These are phyloP conservation scores for Eucalyptus rudis DNA, from an alignment of 345 rosid species.

Conservation along the genomic window DNA sequence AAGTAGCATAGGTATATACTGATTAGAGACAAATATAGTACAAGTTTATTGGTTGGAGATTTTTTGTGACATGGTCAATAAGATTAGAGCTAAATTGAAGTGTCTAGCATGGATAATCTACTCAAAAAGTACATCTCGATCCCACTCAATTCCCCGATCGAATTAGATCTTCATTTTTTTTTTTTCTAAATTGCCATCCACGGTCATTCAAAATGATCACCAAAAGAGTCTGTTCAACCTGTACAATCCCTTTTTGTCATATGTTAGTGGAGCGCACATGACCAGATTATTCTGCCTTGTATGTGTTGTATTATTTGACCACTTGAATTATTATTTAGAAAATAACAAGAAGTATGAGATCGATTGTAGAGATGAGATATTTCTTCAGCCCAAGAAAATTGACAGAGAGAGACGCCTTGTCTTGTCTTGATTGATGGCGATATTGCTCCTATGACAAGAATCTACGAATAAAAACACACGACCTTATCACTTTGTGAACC, in stretches of 20 bases:
- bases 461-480: background rate
- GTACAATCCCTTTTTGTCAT: background rate
- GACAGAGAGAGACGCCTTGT: background rate
- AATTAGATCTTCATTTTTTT: background rate
- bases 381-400: background rate
- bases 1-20: too few species aligned
- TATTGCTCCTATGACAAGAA: background rate
- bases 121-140: background rate
- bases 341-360: background rate
- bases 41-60: too few species aligned
- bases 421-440: background rate
- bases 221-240: too few species aligned
- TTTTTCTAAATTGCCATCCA: background rate
- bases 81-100: too few species aligned
- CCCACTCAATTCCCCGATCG: background rate
- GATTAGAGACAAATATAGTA: too few species aligned
- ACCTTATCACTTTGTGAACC: background rate
- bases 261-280: background rate
- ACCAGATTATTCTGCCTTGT: background rate
- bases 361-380: background rate
- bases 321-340: background rate
- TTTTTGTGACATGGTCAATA: too few species aligned
- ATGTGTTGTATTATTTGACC: background rate
- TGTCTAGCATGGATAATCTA: background rate
- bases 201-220: background rate